These are phyloP conservation scores for Globisporangium spinosum DNA, from an alignment of 352 stramenopile species.

Conservation along the genomic window DNA sequence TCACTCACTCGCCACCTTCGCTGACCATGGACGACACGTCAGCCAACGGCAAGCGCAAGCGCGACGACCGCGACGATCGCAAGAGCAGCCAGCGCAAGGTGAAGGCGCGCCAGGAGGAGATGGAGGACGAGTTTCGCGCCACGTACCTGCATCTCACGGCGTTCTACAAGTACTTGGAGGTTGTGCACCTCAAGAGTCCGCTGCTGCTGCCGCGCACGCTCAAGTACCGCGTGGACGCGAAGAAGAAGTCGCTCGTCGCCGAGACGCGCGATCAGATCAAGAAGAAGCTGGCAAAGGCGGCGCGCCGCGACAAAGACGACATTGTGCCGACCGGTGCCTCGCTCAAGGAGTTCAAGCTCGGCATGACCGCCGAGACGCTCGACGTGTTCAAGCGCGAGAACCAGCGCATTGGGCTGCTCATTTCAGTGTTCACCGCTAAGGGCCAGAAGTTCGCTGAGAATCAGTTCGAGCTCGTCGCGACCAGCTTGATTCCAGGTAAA, in stretches of 20 bases:
- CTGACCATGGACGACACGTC: slow-evolving; percentile 21
- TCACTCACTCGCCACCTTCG: neutral
- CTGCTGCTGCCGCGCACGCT: slow-evolving; percentile 77
- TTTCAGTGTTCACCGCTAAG: slow-evolving; percentile 50
- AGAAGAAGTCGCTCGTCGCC: slow-evolving; percentile 11
- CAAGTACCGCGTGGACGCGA: slow-evolving; percentile 56
- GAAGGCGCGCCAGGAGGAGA: slow-evolving; percentile 63
- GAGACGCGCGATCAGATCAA: neutral
- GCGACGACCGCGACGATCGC: slow-evolving; percentile 47
- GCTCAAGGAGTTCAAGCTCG: slow-evolving; percentile 60
- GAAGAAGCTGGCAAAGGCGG: neutral
- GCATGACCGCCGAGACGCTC: slow-evolving; percentile 62
- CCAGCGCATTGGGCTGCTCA: slow-evolving; percentile 43
- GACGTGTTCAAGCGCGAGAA: slow-evolving; percentile 57
- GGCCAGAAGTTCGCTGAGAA: slow-evolving; percentile 52
- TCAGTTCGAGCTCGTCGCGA: slow-evolving; percentile 48
- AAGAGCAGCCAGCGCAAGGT: slow-evolving; percentile 36
- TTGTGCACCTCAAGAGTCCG: slow-evolving; percentile 63
- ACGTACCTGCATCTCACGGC: slow-evolving; percentile 73
- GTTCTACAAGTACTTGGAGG: slow-evolving; percentile 82
- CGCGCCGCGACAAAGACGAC: slow-evolving; percentile 14
- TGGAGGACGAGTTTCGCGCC: slow-evolving; percentile 78
- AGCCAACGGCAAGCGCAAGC: slow-evolving; percentile 57
- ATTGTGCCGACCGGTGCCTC: slow-evolving; percentile 26
- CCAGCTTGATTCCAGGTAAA: slow-evolving; percentile 55